Percentiles rank a stretch among this genome's conserved stretches.
Evolutionary conservation across 768 basidiomycete species (phyloP).

Genomic region (Phanerodontia chrysosporium): DNA sequence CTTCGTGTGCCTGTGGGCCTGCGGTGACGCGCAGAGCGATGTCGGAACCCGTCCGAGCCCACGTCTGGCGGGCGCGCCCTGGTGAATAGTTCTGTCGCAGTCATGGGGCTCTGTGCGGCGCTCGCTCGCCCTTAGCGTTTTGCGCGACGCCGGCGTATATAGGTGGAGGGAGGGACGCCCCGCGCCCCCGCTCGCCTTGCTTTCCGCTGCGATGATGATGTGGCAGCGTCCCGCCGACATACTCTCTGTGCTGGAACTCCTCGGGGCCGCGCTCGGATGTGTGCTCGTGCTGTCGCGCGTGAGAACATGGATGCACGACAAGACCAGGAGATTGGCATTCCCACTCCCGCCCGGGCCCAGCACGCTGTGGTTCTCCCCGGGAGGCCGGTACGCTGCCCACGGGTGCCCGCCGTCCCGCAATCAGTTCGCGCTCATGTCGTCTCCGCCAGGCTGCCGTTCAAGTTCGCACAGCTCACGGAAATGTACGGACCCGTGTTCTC

Average conservation of each 20-base stretch:
- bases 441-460: conserved; percentile 2
- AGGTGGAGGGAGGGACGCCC: not conserved
- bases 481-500: conserved; percentile 13
- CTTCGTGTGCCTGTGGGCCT: not conserved
- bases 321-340: not conserved
- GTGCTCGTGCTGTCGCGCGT: not conserved
- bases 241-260: not conserved
- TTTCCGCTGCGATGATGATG: not conserved
- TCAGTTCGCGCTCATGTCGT: not conserved
- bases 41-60: not conserved
- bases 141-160: not conserved
- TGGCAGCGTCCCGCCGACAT: not conserved
- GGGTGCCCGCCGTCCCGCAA: not conserved
- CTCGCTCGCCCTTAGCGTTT: not conserved
- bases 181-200: not conserved
- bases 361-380: not conserved
- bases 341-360: conserved; percentile 3
- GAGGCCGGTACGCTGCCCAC: not conserved
- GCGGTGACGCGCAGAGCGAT: not conserved
- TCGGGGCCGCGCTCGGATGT: not conserved
- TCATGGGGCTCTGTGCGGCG: not conserved
- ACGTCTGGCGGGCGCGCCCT: not conserved
- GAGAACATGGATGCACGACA: not conserved
- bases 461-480: conserved; percentile 7
- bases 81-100: not conserved